phyloP scores from a whole-genome alignment of 2,329 filamentous ascomycete genomes.

The Colletotrichum gigasporum region DNA sequence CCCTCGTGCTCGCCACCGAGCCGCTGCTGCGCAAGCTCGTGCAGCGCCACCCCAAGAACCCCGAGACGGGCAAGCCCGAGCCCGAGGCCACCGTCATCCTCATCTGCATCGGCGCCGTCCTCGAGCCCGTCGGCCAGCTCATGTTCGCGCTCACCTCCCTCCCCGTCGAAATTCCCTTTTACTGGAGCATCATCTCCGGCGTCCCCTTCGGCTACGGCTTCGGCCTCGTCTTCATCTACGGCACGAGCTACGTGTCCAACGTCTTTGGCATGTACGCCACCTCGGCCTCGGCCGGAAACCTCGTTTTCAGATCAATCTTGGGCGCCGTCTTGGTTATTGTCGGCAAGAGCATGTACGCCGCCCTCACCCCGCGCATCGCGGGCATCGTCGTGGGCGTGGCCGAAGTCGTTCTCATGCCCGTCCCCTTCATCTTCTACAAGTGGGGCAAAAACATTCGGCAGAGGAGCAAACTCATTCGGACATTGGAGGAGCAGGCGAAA shows the following conservation, averaged over 20 bases:
- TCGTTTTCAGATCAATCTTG: constrained; percentile 65
- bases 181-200: constrained; percentile 68
- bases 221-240: constrained; percentile 72
- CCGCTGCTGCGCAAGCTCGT: constrained; percentile 58
- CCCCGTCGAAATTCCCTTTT: constrained; percentile 67
- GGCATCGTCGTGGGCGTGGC: constrained; percentile 49
- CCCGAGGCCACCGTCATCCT: constrained; percentile 72
- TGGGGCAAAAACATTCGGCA: constrained; percentile 36
- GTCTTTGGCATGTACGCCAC: constrained; percentile 74
- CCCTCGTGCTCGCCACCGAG: constrained; percentile 49
- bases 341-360: constrained; percentile 65
- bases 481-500: constrained; percentile 28
- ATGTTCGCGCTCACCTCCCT: constrained; percentile 74
- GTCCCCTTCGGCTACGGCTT: constrained; percentile 72
- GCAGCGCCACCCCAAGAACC: constrained; percentile 65
- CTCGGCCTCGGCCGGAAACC: constrained; percentile 70
- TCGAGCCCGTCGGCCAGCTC: constrained; percentile 67
- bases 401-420: constrained; percentile 65
- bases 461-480: constrained; percentile 29
- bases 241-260: constrained; percentile 69
- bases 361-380: constrained; percentile 68
- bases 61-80: constrained; percentile 64
- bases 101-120: constrained; percentile 68
- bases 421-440: constrained; percentile 68
- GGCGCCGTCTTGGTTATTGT: constrained; percentile 70